Percentiles rank a stretch among this genome's conserved stretches.
These are phyloP conservation scores for Populus trichocarpa DNA, from an alignment of 441 rosid genomes.

Conservation along the genomic window DNA sequence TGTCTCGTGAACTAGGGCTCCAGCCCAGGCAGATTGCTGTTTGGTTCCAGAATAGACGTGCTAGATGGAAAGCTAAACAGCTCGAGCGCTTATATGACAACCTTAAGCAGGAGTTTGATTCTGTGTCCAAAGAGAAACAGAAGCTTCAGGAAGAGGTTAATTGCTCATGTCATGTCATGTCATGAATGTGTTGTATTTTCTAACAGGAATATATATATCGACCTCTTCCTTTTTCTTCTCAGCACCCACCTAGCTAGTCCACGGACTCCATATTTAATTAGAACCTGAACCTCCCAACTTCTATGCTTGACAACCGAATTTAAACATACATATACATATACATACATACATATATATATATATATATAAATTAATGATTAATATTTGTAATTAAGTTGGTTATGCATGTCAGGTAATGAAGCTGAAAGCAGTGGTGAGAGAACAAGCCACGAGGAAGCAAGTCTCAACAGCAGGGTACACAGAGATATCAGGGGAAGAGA, in stretches of 20 bases:
- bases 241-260: neutral
- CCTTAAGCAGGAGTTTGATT: conserved; percentile 62
- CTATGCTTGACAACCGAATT: neutral
- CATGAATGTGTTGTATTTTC: too few relatives aligned
- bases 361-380: neutral
- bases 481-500: conserved; percentile 64
- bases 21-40: conserved; percentile 89
- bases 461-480: conserved; percentile 41
- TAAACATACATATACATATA: neutral
- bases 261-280: neutral
- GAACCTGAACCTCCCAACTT: neutral
- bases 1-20: conserved; percentile 74
- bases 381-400: neutral
- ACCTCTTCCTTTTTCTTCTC: neutral
- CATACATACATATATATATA: too few relatives aligned
- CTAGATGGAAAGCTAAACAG: conserved; percentile 91
- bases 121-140: conserved; percentile 59
- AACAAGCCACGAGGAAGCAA: conserved; percentile 51
- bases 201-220: neutral
- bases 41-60: conserved; percentile 95
- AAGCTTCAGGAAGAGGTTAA: conserved; percentile 82
- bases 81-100: conserved; percentile 69
- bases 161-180: neutral
- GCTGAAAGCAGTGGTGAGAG: conserved; percentile 57
- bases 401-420: conserved; percentile 49